Base-by-base conservation (phyloP, 495 filamentous ascomycete species). In the Penicillium goetzii region DNA sequence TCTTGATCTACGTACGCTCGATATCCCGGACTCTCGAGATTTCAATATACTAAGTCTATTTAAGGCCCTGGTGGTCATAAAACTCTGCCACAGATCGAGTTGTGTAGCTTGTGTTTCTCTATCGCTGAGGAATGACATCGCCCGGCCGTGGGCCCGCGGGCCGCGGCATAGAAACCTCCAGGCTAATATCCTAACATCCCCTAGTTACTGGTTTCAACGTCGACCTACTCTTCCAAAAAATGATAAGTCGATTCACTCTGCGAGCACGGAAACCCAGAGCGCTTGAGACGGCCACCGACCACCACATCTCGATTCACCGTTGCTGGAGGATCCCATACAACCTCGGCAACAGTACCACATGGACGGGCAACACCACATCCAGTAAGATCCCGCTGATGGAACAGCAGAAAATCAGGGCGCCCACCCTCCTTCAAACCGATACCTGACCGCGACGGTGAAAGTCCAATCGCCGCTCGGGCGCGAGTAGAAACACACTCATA, bases 401-500 rank as follows among this genome's bases (percentile, higher is more conserved):
- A 56, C 28, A 78, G 47, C 40, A 78, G 30, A 2, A 79, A 26
- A 59, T 79, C 69, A 5, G 73, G 51, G 17, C 10, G 2, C 15
- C 58, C 59, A 1, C 69, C 72, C 14, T 60, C 33, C n/a, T 52
- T 60, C 26, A 75, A 0, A 6, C 15, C 25, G 32, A 71, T 30
- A 17, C 58, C 43, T 0, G 38, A 30, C 8, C 17, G 25, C 23
- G 59, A 32, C 10, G 45, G 6, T 2, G 62, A 32, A 32, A 79
- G 55, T 1, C 77, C 75, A 43, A 79, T 78, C 3, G 77, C 74
- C 23, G 64, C 73, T 34, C 82, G 82, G 0, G 86, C 86, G n/a
- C 85, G 75, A 14, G 76, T 80, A 19, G 84, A 88, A 4, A 89
- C 79, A 68, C 87, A 88, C 66, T 84, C 85, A 72, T 86, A 88